Evolutionary conservation across 1,139 yeast genomes (phyloP), one percentile per base, ranked within the genome.

Genomic region (Nakaseomyces bracarensis): DNA sequence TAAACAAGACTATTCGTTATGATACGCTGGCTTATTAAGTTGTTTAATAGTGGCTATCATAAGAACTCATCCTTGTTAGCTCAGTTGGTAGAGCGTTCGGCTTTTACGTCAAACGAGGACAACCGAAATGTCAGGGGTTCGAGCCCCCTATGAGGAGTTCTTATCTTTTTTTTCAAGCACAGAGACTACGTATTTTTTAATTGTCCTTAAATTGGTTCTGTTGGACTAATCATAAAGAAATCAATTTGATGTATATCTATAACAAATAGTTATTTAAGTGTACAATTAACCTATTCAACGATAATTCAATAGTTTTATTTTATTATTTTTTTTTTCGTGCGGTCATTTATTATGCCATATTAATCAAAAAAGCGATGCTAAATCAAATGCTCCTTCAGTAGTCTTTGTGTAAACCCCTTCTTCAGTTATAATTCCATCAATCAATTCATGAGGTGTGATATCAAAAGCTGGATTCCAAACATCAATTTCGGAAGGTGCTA

Each of bases 381-480:
- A 63, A 41, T 70, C 55, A 50, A 77, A 78, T 3, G 66, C 51
- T 1, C 82, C 82, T 9, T 61, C 43, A 0, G 46, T 27, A 45
- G 69, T 67, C 51, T 79, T 78, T 9, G 61, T 59, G 43, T 68
- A 66, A 6, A 74, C 84, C 3, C 74, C 75, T 39, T 72, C 68
- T 61, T 91, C 97, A 1, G 97, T 89, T 23, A 89, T 85, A 48
- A 91, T 85, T 45, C 87, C 84, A 56, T 87, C 96, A 44, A 91
- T 86, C 39, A 82, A 67, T 37, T 71, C 72, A 54, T 80, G 78
- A 0, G 96, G 95, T 6, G 97, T 86, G 10, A 91, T 89, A 60
- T 91, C 98, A 55, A 91, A 91, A 0, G 96, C 83, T 1, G 98
- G 98, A 56, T 91, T 91, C 96, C 97, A 91, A 1, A 86, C 95